Evolutionary conservation across 805 yeast species (phyloP), one percentile per base, ranked within the genome.

Genomic region (Cyberlindnera maclurae): DNA sequence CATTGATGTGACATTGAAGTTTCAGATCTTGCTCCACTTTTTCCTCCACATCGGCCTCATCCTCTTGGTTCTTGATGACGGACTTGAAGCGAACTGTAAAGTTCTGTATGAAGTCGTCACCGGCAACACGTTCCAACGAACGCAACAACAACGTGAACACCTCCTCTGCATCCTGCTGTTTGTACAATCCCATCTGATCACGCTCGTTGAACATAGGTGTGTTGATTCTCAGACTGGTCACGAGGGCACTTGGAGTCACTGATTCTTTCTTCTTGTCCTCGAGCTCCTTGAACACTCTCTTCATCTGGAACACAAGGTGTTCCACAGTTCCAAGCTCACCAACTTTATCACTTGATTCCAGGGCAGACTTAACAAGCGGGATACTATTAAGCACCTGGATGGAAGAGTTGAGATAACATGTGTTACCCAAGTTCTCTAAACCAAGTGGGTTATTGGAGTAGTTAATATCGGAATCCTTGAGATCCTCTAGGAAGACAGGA

Each of bases 91-190:
- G 68, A 33, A 94, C 67, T 34, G 74, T 76, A 58, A 89, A 82
- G 45, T 70, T 71, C 37, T 76, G 75, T 29, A 77, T 59, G 37
- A 71, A 64, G 15, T 59, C 61, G 15, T 75, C 70, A 18, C 74
- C 72, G 41, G 72, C 69, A 11, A 68, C 71, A 16, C 60, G 53
- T 28, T 71, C 59, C 43, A 86, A 59, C 26, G 70, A 62, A 27
- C 67, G 63, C 45, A 89, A 62, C 36, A 93, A 71, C 58, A 83
- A 90, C 7, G 96, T 81, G 63, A 78, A 88, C 13, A 90, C 83
- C 59, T 93, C 99, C 64, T 93, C 99, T 0, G 98, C 98, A 66
- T 93, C 99, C 64, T 93, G 99, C 64, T 93, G 98, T 61, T 86
- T 88, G 57, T 73, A 83, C 40, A 71, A 64, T 1, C 97, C 97